Conservation (phyloP, 257 asterid genomes). For the Salvia hispanica region DNA sequence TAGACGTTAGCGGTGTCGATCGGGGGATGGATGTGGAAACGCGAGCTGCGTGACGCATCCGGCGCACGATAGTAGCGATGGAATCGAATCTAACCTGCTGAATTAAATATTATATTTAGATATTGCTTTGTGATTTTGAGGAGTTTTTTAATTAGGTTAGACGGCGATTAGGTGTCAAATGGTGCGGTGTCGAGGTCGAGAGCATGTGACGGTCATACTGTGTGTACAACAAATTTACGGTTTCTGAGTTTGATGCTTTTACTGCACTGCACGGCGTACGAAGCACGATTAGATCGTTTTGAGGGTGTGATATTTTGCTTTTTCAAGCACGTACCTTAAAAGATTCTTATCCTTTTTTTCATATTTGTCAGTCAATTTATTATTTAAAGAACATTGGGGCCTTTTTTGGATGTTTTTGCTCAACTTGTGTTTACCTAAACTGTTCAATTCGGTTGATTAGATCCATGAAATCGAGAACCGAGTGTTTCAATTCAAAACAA, state of each 20-base stretch:
- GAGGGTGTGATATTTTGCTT: conserved; percentile 38
- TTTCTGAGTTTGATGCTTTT: conserved; percentile 6
- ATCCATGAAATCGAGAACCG: conserved; percentile 10
- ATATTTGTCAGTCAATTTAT: conserved; percentile 27
- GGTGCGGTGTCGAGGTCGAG: no score
- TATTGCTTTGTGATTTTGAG: no score
- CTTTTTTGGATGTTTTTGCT: not conserved
- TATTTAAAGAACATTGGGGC: not conserved
- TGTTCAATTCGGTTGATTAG: not conserved
- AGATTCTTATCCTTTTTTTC: conserved; percentile 43
- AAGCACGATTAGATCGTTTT: conserved; percentile 40
- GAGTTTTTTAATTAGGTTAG: conserved; percentile 11
- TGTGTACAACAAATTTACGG: conserved; percentile 19
- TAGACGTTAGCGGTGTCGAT: not conserved
- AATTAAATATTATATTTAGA: not conserved
- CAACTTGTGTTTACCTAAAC: not conserved
- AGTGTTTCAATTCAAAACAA: not conserved
- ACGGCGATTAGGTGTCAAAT: not conserved
- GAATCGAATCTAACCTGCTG: conserved; percentile 36
- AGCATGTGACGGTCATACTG: conserved; percentile 46
- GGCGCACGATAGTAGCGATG: conserved; percentile 42
- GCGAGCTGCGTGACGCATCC: conserved; percentile 41
- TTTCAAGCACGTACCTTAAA: conserved; percentile 41
- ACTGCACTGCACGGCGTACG: conserved; percentile 34
- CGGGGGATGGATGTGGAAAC: conserved; percentile 20